Evolutionary conservation across 2,329 filamentous ascomycete genomes (phyloP), one percentile per base, ranked within the genome.

Genomic region (Hymenoscyphus fructigenus): DNA sequence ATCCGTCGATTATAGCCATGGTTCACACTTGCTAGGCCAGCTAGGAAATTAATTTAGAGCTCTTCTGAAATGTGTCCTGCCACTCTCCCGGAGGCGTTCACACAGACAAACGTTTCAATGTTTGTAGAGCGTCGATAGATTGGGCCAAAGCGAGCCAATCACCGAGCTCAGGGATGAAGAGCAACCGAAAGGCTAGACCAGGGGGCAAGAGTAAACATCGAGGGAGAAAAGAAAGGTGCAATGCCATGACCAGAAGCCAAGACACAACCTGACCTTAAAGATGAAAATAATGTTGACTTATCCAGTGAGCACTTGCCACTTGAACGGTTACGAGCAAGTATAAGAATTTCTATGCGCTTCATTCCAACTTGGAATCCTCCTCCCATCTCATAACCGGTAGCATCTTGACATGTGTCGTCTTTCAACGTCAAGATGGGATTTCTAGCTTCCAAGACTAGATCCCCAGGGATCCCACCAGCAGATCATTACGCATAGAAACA

Each of bases 31-130:
- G 36, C 36, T 38, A 38, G 36, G 10, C 9, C 20, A 23, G 47
- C 20, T 14, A 53, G 10, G 47, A 14, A 53, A 53, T 14, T 28
- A 26, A 14, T 14, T 53, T 23, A 14, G 12, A 26, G 36, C 36
- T 53, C 20, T 53, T 26, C 47, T 23, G 47, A 50, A 50, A 53
- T 53, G 20, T 23, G 10, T 26, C 47, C 20, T 53, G 47, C 20
- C 47, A 53, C 47, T 53, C 20, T 26, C 20, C 23, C 47, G 47
- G 47, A 26, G 47, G 47, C 12, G 20, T 53, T 53, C 20, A 53
- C 47, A 53, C 47, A 53, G 47, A 53, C 47, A 53, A 26, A 26
- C 20, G 47, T 53, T 53, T 53, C 47, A 53, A 53, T 53, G 10
- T 14, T 53, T 23, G 47, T 4, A 26, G 44, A 50, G 41, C 44